phyloP scores from a whole-genome alignment of 352 stramenopile genomes.

The Pythium brachiatum region DNA sequence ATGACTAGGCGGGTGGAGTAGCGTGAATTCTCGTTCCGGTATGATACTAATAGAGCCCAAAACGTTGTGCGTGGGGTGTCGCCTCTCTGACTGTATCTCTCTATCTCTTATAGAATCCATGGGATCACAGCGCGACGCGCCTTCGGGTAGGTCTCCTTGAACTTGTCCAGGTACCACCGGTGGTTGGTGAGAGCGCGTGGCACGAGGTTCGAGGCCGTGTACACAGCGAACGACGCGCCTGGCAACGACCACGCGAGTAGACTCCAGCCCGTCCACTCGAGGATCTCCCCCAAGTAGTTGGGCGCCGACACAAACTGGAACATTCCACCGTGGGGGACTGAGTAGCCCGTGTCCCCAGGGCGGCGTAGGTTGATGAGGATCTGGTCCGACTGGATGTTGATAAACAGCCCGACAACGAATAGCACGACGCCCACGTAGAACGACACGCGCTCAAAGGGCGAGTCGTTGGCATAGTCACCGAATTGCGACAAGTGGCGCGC shows the following conservation, averaged over 20 bases:
- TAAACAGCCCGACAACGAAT: conserved; percentile 47
- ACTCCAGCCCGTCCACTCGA: conserved; percentile 72
- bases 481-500: conserved; percentile 60
- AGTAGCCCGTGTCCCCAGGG: conserved; percentile 53
- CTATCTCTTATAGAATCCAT: conserved; percentile 11
- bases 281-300: conserved; percentile 75
- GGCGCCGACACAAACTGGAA: conserved; percentile 74
- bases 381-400: conserved; percentile 72
- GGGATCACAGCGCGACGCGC: conserved; percentile 20
- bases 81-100: no score
- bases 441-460: conserved; percentile 32
- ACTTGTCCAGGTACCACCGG: conserved; percentile 26
- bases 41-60: no score
- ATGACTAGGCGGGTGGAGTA: conserved; percentile 27
- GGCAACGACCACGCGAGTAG: conserved; percentile 56
- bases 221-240: conserved; percentile 23
- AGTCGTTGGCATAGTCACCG: conserved; percentile 46
- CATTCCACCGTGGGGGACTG: conserved; percentile 55
- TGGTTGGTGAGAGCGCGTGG: conserved; percentile 24
- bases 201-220: conserved; percentile 24
- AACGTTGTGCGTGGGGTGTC: no score
- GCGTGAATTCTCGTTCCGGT: neutral
- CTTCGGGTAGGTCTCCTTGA: conserved; percentile 23
- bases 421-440: conserved; percentile 54
- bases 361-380: conserved; percentile 64